These are phyloP conservation scores for Candida tallmaniae DNA, from an alignment of 805 yeast genomes.

Conservation along the genomic window DNA sequence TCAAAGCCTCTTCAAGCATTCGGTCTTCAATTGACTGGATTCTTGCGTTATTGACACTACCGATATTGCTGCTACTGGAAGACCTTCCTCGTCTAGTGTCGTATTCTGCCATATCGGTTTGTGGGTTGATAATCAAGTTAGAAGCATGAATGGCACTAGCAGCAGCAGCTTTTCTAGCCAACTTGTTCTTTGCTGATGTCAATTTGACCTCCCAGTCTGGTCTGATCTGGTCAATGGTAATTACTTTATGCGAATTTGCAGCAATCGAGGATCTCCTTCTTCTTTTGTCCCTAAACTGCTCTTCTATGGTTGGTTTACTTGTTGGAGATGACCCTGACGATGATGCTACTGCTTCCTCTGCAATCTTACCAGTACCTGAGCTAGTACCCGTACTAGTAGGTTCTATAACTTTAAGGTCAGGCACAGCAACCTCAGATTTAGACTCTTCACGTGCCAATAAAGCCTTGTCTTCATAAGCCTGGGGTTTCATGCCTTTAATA, in stretches of 20 bases:
- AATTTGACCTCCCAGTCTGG: slow-evolving; percentile 91
- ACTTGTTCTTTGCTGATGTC: slow-evolving; percentile 62
- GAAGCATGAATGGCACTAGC: slow-evolving; percentile 93
- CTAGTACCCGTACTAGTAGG: neutral
- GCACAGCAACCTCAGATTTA: neutral
- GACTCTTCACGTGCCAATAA: neutral
- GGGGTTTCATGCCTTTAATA: slow-evolving; percentile 51
- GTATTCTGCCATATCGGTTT: slow-evolving; percentile 11
- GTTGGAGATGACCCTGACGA: slow-evolving; percentile 6
- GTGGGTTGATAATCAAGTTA: slow-evolving; percentile 51
- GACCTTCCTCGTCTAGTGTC: slow-evolving; percentile 14
- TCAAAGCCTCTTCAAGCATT: slow-evolving; percentile 82
- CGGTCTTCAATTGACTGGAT: slow-evolving; percentile 46
- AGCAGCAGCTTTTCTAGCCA: slow-evolving; percentile 86
- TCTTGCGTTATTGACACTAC: slow-evolving; percentile 2
- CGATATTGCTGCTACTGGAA: too few relatives aligned
- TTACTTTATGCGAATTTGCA: slow-evolving; percentile 62
- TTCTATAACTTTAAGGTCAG: neutral
- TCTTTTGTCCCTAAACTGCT: slow-evolving; percentile 3
- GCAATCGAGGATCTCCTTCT: slow-evolving; percentile 48
- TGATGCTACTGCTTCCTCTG: slow-evolving; percentile 8
- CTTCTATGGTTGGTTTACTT: neutral
- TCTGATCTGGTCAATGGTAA: slow-evolving; percentile 76
- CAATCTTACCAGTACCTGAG: too few relatives aligned
- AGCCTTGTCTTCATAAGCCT: slow-evolving; percentile 11